Conservation (phyloP, 2,329 filamentous ascomycete species). For the Cryphonectria radicalis region DNA sequence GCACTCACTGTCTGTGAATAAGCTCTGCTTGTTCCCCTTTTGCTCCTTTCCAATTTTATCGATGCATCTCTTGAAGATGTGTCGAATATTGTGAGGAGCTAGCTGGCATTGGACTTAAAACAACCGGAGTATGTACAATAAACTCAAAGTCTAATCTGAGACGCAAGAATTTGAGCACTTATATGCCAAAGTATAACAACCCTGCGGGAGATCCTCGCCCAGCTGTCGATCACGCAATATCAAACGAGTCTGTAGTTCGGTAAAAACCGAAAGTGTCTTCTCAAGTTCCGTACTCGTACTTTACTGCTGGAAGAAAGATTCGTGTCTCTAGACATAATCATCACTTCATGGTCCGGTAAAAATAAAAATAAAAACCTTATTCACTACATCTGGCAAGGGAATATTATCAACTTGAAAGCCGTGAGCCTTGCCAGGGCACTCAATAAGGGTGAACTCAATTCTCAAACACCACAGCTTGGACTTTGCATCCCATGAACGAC, state of each 20-base stretch:
- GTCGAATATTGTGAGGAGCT: not conserved
- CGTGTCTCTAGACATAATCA: not conserved
- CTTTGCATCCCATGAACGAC: not conserved
- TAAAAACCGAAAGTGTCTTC: not conserved
- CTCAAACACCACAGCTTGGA: constrained; percentile 21
- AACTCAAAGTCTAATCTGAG: constrained; percentile 9
- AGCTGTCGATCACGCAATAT: constrained; percentile 9
- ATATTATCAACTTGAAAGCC: not conserved
- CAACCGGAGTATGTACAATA: not conserved
- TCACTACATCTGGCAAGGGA: not conserved
- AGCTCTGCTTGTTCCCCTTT: not conserved
- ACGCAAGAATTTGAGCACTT: not conserved
- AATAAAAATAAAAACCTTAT: not conserved
- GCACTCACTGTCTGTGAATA: not conserved
- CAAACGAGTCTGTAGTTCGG: not conserved
- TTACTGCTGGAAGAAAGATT: not conserved
- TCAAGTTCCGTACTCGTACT: not conserved
- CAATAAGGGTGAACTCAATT: constrained; percentile 16
- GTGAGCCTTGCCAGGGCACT: constrained; percentile 5
- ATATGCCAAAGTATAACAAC: not conserved
- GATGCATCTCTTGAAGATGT: not conserved
- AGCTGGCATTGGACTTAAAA: not conserved
- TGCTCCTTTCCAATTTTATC: not conserved
- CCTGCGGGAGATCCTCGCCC: not conserved
- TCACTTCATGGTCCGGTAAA: not conserved